Evolutionary conservation across 2,329 filamentous ascomycete genomes (phyloP).

Genomic region (Talaromyces piceae): DNA sequence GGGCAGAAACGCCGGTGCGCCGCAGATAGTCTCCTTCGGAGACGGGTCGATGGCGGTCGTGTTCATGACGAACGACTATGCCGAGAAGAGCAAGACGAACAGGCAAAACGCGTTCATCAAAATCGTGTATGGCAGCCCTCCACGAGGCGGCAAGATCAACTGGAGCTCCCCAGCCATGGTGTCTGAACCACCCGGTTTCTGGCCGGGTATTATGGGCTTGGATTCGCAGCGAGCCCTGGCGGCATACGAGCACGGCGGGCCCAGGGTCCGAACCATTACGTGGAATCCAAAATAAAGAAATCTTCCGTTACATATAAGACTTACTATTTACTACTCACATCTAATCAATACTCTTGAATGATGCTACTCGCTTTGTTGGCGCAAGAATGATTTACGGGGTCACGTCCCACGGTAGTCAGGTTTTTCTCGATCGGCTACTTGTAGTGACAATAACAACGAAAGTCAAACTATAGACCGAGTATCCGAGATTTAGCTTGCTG

Average conservation of each 20-base stretch:
- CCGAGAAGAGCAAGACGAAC: slow-evolving; percentile 27
- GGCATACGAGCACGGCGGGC: slow-evolving; percentile 25
- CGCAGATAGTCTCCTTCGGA: slow-evolving; percentile 38
- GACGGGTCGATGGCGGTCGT: slow-evolving; percentile 36
- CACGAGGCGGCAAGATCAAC: slow-evolving; percentile 25
- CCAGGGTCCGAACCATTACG: slow-evolving; percentile 19
- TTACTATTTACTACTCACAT: too few species aligned
- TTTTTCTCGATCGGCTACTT: background rate
- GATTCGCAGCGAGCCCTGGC: slow-evolving; percentile 21
- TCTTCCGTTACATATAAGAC: too few species aligned
- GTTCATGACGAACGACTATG: slow-evolving; percentile 44
- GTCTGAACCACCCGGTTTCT: slow-evolving; percentile 26
- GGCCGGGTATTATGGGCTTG: slow-evolving; percentile 33
- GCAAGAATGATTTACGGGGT: too few species aligned
- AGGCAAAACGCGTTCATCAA: slow-evolving; percentile 37
- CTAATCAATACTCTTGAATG: background rate
- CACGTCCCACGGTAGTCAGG: too few species aligned
- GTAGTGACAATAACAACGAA: background rate
- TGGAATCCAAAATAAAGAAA: background rate
- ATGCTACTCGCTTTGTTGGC: too few species aligned
- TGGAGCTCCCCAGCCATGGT: slow-evolving; percentile 29
- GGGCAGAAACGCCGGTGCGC: slow-evolving; percentile 39
- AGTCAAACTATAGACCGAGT: background rate
- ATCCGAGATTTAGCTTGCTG: background rate
- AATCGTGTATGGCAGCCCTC: slow-evolving; percentile 30